phyloP scores from a whole-genome alignment of 2,329 filamentous ascomycete genomes.

The Alternaria gansuensis region DNA sequence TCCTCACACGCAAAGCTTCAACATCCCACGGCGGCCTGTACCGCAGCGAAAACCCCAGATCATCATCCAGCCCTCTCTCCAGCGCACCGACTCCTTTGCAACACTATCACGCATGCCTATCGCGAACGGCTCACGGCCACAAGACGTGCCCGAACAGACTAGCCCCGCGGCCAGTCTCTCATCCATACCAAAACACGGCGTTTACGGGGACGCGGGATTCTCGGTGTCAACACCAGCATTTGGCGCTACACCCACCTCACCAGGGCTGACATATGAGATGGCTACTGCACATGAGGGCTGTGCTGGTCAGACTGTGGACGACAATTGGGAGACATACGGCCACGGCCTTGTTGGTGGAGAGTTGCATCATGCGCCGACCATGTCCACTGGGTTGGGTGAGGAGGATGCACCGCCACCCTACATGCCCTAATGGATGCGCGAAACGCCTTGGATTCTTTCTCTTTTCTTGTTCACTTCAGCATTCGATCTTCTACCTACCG shows the following conservation, averaged over 20 bases:
- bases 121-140: slow-evolving; percentile 43
- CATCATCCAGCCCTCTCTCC: slow-evolving; percentile 42
- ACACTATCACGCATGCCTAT: slow-evolving; percentile 49
- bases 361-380: slow-evolving; percentile 29
- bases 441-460: not conserved
- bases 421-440: slow-evolving; percentile 1
- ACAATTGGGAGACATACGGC: slow-evolving; percentile 43
- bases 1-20: slow-evolving; percentile 37
- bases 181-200: slow-evolving; percentile 27
- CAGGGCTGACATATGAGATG: slow-evolving; percentile 28
- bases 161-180: slow-evolving; percentile 18
- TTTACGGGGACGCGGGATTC: slow-evolving; percentile 41
- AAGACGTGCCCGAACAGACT: slow-evolving; percentile 20
- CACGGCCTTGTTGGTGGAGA: slow-evolving; percentile 6
- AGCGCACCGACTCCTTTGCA: slow-evolving; percentile 46
- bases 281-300: slow-evolving; percentile 12
- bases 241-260: slow-evolving; percentile 33
- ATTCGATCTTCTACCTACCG: not conserved
- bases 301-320: slow-evolving; percentile 33
- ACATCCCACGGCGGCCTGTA: slow-evolving; percentile 41
- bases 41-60: slow-evolving; percentile 37
- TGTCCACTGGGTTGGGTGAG: slow-evolving; percentile 36
- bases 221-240: slow-evolving; percentile 43
- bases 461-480: not conserved
- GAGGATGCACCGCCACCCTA: slow-evolving; percentile 35